These are phyloP conservation scores for Mycena rosella DNA, from an alignment of 768 basidiomycete species.

Conservation along the genomic window DNA sequence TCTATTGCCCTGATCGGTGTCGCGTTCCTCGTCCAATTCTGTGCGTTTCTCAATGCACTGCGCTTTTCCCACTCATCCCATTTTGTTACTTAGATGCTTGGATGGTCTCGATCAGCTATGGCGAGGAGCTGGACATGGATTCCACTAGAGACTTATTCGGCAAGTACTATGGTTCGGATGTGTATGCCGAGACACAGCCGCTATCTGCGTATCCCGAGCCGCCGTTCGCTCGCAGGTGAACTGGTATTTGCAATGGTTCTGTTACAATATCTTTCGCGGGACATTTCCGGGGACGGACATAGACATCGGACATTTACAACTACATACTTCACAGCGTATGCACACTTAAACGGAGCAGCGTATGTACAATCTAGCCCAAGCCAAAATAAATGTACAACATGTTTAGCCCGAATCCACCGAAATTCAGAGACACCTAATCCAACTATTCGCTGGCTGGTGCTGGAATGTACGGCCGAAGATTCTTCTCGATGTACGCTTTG, in stretches of 20 bases:
- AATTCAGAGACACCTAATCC: too few relatives aligned
- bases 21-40: slow-evolving; percentile 28
- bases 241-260: neutral
- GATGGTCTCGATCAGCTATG: slow-evolving; percentile 37
- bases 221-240: slow-evolving; percentile 27
- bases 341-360: too few relatives aligned
- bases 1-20: slow-evolving; percentile 33
- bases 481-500: slow-evolving; percentile 56
- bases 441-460: neutral
- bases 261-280: neutral
- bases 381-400: too few relatives aligned
- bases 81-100: slow-evolving; percentile 32
- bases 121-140: slow-evolving; percentile 30
- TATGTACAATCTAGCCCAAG: too few relatives aligned
- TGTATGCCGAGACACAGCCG: slow-evolving; percentile 7
- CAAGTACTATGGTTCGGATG: neutral
- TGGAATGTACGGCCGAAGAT: slow-evolving; percentile 59
- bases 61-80: neutral
- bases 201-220: slow-evolving; percentile 14
- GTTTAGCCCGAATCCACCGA: too few relatives aligned
- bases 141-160: neutral
- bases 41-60: slow-evolving; percentile 20
- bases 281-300: too few relatives aligned
- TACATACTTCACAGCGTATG: too few relatives aligned
- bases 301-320: neutral